Evolutionary conservation across 176 grass and related monocot species (phyloP), one percentile per base, ranked within the genome.

Genomic region (Rhipidocladum racemiflorum): DNA sequence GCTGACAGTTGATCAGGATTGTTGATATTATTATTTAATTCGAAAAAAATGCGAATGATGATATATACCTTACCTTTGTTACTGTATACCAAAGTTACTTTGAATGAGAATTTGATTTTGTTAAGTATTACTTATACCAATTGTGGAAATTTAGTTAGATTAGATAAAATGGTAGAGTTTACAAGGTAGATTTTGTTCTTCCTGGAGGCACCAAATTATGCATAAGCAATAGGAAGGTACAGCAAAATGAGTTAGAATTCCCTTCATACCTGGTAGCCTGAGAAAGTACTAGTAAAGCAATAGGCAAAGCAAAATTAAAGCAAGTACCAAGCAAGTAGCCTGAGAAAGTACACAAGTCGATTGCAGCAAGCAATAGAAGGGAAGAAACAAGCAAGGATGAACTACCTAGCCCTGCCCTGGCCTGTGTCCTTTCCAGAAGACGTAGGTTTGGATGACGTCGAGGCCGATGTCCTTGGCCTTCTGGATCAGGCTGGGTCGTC

Each of bases 241-340:
- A 64, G 14, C 20, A 8, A 2, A 27, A 40, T 10, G 25, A 59
- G 60, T 61, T 85, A 50, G 3, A 48, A 48, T 61, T 32, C n/a
- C n/a, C n/a, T n/a, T n/a, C n/a, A n/a, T n/a, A n/a, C 62, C 6
- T 70, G 14, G 20, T 48, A 76, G 62, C 25, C 40, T 46, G 29
- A 35, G 46, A 23, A 46, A 77, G 18, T 77, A 51, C 65, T 78
- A n/a, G n/a, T n/a, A n/a, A n/a, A n/a, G n/a, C n/a, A n/a, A n/a
- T n/a, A n/a, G n/a, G n/a, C n/a, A n/a, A n/a, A n/a, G n/a, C n/a
- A n/a, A n/a, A n/a, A n/a, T n/a, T n/a, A n/a, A n/a, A n/a, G n/a
- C n/a, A n/a, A n/a, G n/a, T n/a, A n/a, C n/a, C n/a, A n/a, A n/a
- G n/a, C n/a, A n/a, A n/a, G n/a, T n/a, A n/a, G n/a, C n/a, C n/a